Conservation (phyloP, 1,284 basidiomycete species). For the Thelephora terrestris region DNA sequence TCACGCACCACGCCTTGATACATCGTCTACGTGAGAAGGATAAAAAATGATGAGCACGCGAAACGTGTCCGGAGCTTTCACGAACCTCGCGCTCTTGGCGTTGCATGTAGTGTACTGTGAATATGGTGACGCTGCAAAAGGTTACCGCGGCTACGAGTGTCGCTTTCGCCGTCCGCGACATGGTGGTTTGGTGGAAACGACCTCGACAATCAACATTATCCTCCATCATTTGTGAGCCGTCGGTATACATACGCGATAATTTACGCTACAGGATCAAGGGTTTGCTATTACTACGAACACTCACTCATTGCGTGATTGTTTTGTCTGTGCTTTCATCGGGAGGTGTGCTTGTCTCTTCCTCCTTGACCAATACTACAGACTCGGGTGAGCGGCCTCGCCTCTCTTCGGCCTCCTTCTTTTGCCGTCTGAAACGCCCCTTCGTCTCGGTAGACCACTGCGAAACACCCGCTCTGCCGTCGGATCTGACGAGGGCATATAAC, state of each 20-base stretch:
- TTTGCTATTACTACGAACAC: no score
- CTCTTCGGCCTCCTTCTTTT: not conserved
- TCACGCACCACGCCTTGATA: constrained; percentile 84
- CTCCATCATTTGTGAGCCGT: no score
- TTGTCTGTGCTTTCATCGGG: no score
- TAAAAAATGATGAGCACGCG: not conserved
- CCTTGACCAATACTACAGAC: not conserved
- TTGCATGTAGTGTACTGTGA: constrained; percentile 89
- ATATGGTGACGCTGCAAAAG: constrained; percentile 67
- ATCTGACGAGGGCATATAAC: not conserved
- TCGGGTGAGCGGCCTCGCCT: not conserved
- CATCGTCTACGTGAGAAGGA: constrained; percentile 56
- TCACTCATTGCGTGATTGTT: no score
- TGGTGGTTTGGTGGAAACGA: constrained; percentile 17
- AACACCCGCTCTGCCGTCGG: not conserved
- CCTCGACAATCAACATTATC: no score
- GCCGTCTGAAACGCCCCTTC: not conserved
- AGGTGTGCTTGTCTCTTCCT: not conserved
- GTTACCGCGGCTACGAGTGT: constrained; percentile 66
- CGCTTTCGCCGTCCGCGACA: constrained; percentile 71
- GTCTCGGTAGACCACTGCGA: not conserved
- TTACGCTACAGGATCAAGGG: no score
- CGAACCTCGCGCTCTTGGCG: constrained; percentile 74
- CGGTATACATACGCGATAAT: no score
- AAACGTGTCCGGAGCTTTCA: constrained; percentile 6